Evolutionary conservation across 352 stramenopile genomes (phyloP).

Genomic region (Globisporangium irregulare): DNA sequence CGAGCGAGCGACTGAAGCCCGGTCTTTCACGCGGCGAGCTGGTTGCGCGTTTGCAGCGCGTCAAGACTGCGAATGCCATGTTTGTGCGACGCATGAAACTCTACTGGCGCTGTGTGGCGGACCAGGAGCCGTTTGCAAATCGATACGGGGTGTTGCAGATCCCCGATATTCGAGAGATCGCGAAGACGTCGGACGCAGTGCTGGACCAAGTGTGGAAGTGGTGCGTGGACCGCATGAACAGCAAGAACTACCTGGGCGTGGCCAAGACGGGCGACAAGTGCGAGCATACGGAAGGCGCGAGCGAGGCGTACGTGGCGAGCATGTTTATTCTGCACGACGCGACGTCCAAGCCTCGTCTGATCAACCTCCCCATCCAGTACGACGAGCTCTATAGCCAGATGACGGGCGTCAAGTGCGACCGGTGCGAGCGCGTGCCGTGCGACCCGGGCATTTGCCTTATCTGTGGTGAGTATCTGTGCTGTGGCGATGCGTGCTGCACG

Average conservation of each 20-base stretch:
- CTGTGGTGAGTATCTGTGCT: slow-evolving; percentile 82
- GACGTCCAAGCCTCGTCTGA: slow-evolving; percentile 49
- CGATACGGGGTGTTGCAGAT: slow-evolving; percentile 28
- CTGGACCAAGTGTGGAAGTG: slow-evolving; percentile 83
- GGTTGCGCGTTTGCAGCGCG: slow-evolving; percentile 31
- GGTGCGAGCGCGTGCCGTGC: slow-evolving; percentile 61
- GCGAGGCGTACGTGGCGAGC: slow-evolving; percentile 83
- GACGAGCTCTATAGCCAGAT: slow-evolving; percentile 83
- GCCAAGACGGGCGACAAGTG: slow-evolving; percentile 76
- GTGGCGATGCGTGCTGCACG: slow-evolving; percentile 81
- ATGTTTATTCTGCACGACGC: slow-evolving; percentile 87
- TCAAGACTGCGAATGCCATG: slow-evolving; percentile 47
- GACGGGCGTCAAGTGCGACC: slow-evolving; percentile 60
- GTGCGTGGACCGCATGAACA: slow-evolving; percentile 83
- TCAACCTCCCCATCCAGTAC: slow-evolving; percentile 83
- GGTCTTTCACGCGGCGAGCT: slow-evolving; percentile 35
- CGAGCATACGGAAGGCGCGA: slow-evolving; percentile 82
- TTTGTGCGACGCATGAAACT: slow-evolving; percentile 87
- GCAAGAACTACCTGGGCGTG: slow-evolving; percentile 67
- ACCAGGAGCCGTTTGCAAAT: slow-evolving; percentile 25
- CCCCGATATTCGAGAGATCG: slow-evolving; percentile 54
- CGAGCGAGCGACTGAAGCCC: slow-evolving; percentile 64
- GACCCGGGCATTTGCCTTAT: slow-evolving; percentile 82
- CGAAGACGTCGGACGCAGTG: slow-evolving; percentile 42
- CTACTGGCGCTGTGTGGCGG: slow-evolving; percentile 67